Evolutionary conservation across 2,329 filamentous ascomycete genomes (phyloP), one percentile per base, ranked within the genome.

Genomic region (Ceratocystis diversiconidia): DNA sequence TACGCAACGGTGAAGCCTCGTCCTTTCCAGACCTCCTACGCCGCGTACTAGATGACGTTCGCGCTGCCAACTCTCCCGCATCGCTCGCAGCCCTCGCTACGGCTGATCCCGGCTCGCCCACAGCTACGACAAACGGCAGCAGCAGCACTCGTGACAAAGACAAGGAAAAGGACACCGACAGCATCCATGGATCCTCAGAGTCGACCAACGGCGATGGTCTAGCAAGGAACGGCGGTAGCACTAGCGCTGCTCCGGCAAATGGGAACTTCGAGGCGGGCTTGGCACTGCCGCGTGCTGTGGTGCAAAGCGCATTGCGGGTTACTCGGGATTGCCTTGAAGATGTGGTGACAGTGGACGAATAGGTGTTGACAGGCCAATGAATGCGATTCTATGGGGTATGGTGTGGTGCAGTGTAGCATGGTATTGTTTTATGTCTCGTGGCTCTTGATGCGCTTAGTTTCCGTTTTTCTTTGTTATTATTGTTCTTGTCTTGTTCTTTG

Each of bases 1-100:
- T 86, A 28, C 84, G 84, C 68, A 80, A 78, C 57, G 82, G 82
- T 73, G 80, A 85, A 68, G 78, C 79, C 61, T 79, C 78, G 25
- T 84, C 80, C 4, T 86, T 85, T 72, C 83, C 83, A 1, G 78
- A 77, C n/a, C 81, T 86, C 36, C 78, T 87, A 68, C 75, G 77
- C 63, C 82, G 81, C 68, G 80, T 87, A 22, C 76, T 87, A 70
- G 81, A 85, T 67, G 84, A 87, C 72, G 79, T 87, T 65, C 80
- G 80, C 61, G 76, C 79, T 66, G 80, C 82, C 68, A 79, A 78
- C 41, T 68, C 72, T 8, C 61, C 66, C 55, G 69, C 61, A 5
- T 28, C 61, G 1, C 64, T 64, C 7, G 52, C 64, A 1, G 52
- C 62, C 22, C 6, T 36, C 1, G 28, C 46, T 25, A 41, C 59